These are phyloP conservation scores for Leersia perrieri DNA, from an alignment of 176 grass and related monocot species.

Conservation along the genomic window DNA sequence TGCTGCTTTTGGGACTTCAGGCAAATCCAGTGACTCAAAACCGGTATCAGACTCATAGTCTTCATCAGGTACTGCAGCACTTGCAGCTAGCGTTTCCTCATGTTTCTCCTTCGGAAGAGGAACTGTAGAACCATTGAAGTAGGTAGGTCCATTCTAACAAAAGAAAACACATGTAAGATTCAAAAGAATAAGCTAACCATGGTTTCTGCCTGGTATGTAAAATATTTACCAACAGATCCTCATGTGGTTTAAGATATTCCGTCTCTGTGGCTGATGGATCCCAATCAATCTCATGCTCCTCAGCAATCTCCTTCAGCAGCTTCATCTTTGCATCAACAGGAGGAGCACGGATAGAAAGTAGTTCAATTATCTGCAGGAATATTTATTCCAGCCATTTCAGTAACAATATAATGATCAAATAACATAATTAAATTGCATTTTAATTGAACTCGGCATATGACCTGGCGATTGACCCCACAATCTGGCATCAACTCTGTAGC, in stretches of 20 bases:
- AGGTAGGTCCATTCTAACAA: conserved; percentile 80
- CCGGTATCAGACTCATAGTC: conserved; percentile 60
- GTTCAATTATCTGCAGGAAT: conserved; percentile 85
- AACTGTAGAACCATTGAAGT: conserved; percentile 63
- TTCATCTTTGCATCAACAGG: conserved; percentile 78
- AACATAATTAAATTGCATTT: conserved; percentile 5
- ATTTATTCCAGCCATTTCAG: conserved; percentile 7
- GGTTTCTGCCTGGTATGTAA: neutral
- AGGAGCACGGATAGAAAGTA: conserved; percentile 85
- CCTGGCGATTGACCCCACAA: conserved; percentile 96
- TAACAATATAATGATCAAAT: neutral
- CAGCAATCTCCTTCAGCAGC: conserved; percentile 92
- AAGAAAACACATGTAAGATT: conserved; percentile 17
- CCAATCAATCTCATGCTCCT: conserved; percentile 97
- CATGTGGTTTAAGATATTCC: conserved; percentile 83
- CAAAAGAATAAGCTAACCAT: conserved; percentile 13
- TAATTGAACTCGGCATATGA: conserved; percentile 30
- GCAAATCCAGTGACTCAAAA: conserved; percentile 67
- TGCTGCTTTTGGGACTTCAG: conserved; percentile 84
- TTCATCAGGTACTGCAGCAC: conserved; percentile 33
- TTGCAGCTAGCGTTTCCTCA: conserved; percentile 44
- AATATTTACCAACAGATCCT: conserved; percentile 86
- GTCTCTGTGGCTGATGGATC: conserved; percentile 80
- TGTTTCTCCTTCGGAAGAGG: conserved; percentile 80
- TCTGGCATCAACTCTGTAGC: conserved; percentile 85